A percentile compares a stretch with the other conserved stretches of the same genome.
Conservation (phyloP, 176 grass and related monocot genomes). For the Phyllostachys edulis region DNA sequence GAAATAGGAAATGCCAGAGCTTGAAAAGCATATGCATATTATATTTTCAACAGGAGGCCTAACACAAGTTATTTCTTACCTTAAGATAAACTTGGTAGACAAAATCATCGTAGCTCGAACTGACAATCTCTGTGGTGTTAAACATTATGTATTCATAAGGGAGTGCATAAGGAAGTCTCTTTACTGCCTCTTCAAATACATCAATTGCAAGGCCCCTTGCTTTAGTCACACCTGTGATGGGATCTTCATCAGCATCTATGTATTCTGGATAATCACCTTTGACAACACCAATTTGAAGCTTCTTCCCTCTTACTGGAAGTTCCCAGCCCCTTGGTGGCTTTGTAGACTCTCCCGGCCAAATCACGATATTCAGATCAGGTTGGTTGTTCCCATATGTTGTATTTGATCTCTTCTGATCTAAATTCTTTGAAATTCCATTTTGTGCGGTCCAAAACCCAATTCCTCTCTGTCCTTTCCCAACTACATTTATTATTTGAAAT, state of each 20-base stretch:
- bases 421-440: constrained; percentile 16
- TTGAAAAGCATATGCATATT: background rate
- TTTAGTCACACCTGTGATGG: background rate
- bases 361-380: constrained; percentile 12
- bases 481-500: constrained; percentile 53
- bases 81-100: constrained; percentile 46
- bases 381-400: background rate
- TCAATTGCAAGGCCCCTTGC: constrained; percentile 13
- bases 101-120: constrained; percentile 32
- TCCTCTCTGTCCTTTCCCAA: constrained; percentile 31
- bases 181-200: constrained; percentile 43
- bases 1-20: too few relatives aligned
- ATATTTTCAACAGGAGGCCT: too few relatives aligned
- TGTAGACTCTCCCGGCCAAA: constrained; percentile 54
- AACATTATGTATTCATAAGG: background rate
- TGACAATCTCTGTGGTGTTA: background rate
- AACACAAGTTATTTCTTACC: constrained; percentile 27
- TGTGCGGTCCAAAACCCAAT: constrained; percentile 48
- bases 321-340: constrained; percentile 47
- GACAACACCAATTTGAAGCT: constrained; percentile 43
- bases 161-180: constrained; percentile 32
- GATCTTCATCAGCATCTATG: constrained; percentile 12
- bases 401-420: constrained; percentile 11
- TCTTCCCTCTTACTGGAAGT: constrained; percentile 5
- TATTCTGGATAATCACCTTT: constrained; percentile 9